A percentile compares a stretch with the other conserved stretches of the same genome.
phyloP scores from a whole-genome alignment of 495 filamentous ascomycete genomes.

The Aspergillus indologenus region DNA sequence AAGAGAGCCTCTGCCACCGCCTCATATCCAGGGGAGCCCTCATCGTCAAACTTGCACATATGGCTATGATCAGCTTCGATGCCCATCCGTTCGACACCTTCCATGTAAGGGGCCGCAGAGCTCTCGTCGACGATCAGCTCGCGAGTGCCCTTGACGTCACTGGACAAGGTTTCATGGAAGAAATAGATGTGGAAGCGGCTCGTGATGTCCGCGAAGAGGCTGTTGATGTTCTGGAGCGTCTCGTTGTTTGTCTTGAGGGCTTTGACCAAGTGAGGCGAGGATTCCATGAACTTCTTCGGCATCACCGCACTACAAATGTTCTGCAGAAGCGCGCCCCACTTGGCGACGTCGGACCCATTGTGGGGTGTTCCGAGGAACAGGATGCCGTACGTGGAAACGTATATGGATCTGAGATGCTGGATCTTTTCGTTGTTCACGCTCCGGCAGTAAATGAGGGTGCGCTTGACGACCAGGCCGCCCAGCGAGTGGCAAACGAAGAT shows the following conservation, averaged over 20 bases:
- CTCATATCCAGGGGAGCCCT: constrained; percentile 68
- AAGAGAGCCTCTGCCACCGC: constrained; percentile 68
- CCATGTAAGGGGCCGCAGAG: constrained; percentile 71
- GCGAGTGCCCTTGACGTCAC: constrained; percentile 59
- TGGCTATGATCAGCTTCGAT: constrained; percentile 82
- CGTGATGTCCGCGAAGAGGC: constrained; percentile 70
- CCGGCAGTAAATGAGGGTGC: constrained; percentile 62
- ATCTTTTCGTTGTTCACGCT: constrained; percentile 63
- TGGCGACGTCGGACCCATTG: constrained; percentile 70
- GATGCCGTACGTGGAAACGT: constrained; percentile 78
- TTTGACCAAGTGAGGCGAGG: constrained; percentile 65
- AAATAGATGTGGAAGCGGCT: constrained; percentile 69
- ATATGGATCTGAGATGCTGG: constrained; percentile 73
- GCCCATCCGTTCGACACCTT: constrained; percentile 71
- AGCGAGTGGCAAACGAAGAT: constrained; percentile 85
- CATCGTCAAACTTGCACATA: constrained; percentile 83
- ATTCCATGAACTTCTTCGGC: constrained; percentile 68
- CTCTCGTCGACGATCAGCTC: constrained; percentile 67
- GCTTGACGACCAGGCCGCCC: constrained; percentile 78
- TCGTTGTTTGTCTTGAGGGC: constrained; percentile 76
- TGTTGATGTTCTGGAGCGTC: constrained; percentile 76
- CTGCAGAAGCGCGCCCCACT: constrained; percentile 73
- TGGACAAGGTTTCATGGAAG: constrained; percentile 68
- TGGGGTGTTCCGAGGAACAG: constrained; percentile 90
- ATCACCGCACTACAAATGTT: constrained; percentile 68